These are phyloP conservation scores for Quillaja saponaria DNA, from an alignment of 306 rosid species.

Conservation along the genomic window DNA sequence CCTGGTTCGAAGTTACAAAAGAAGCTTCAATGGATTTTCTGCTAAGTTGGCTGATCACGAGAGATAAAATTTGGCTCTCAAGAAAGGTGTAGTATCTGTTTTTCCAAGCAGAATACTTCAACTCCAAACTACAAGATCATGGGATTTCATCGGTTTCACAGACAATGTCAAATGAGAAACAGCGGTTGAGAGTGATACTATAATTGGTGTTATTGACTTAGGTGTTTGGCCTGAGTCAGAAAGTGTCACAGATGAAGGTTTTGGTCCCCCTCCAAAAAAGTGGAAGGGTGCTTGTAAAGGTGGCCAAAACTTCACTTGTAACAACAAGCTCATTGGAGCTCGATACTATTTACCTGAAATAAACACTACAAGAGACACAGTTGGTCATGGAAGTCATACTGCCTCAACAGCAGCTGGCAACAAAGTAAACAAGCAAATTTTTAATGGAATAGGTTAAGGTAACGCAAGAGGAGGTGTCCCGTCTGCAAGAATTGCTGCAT, in stretches of 20 bases:
- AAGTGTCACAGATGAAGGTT: slow-evolving; percentile 35
- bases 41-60: slow-evolving; percentile 14
- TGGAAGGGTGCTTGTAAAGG: slow-evolving; percentile 33
- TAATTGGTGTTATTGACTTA: slow-evolving; percentile 44
- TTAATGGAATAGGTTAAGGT: slow-evolving; percentile 21
- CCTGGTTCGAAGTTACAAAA: slow-evolving; percentile 5
- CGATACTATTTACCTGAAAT: background rate
- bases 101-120: slow-evolving; percentile 32
- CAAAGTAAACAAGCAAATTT: background rate
- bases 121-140: slow-evolving; percentile 50
- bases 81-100: slow-evolving; percentile 40
- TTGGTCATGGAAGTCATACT: slow-evolving; percentile 24
- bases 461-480: slow-evolving; percentile 23
- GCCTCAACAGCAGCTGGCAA: slow-evolving; percentile 29
- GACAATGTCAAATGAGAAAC: background rate
- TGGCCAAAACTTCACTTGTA: slow-evolving; percentile 38
- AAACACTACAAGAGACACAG: background rate
- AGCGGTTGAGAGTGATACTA: slow-evolving; percentile 24
- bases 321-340: slow-evolving; percentile 28
- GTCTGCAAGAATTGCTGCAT: slow-evolving; percentile 27
- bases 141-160: slow-evolving; percentile 46
- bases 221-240: slow-evolving; percentile 51
- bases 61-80: background rate
- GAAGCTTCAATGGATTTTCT: slow-evolving; percentile 31
- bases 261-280: slow-evolving; percentile 22